Evolutionary conservation across 495 filamentous ascomycete genomes (phyloP).

Genomic region (Hamigera avellanea): DNA sequence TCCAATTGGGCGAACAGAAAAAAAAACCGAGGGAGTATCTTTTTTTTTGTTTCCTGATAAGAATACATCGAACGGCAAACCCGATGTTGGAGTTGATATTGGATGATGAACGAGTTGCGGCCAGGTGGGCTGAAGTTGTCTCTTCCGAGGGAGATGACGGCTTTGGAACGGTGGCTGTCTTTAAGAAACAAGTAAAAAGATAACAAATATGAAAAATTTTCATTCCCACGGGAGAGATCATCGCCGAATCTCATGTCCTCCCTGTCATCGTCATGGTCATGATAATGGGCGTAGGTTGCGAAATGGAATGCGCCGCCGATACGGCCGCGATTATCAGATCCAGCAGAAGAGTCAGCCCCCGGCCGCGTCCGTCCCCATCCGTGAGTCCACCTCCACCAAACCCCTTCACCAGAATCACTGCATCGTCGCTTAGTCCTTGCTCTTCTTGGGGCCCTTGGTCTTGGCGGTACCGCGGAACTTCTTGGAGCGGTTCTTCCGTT

Average conservation of each 20-base stretch:
- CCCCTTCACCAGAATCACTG: conserved; percentile 9
- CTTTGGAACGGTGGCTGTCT: too few relatives aligned
- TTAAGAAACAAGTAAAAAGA: conserved; percentile 3
- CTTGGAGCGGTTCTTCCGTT: conserved; percentile 99
- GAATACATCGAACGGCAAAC: too few relatives aligned
- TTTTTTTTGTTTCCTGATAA: too few relatives aligned
- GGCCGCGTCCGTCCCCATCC: conserved; percentile 4
- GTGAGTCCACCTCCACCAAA: not conserved
- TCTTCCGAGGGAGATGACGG: too few relatives aligned
- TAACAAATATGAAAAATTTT: conserved; percentile 1
- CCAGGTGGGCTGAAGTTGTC: too few relatives aligned
- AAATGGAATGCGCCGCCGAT: not conserved
- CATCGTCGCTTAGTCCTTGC: conserved; percentile 33
- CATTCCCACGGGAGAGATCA: not conserved
- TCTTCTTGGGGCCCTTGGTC: conserved; percentile 76
- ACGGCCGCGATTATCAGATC: conserved; percentile 6
- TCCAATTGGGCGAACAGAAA: too few relatives aligned
- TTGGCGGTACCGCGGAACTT: conserved; percentile 91
- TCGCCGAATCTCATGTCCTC: conserved; percentile 1
- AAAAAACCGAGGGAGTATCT: too few relatives aligned
- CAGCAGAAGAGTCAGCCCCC: conserved; percentile 12
- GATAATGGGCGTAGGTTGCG: too few relatives aligned
- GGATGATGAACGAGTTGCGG: too few relatives aligned
- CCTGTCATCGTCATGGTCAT: conserved; percentile 3
- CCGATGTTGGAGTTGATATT: too few relatives aligned